Conservation (phyloP, 495 filamentous ascomycete species). For the Aspergillus asperescens region DNA sequence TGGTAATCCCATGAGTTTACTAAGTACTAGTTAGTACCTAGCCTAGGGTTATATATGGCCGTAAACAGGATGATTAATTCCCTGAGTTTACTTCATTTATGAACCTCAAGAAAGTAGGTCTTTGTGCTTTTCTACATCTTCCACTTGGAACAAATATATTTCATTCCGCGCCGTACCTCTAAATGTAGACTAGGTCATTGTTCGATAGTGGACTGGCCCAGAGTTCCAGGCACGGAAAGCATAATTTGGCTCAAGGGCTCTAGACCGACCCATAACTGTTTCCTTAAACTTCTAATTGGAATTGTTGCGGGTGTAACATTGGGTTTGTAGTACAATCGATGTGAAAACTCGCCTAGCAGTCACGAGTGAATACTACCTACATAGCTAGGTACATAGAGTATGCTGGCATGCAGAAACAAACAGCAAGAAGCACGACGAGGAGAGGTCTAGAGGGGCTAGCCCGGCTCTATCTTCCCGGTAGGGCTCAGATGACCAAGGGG, state of each 20-base stretch:
- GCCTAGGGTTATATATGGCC: too few species aligned
- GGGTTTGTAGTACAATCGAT: background rate
- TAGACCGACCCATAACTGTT: background rate
- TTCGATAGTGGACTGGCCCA: background rate
- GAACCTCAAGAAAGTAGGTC: too few species aligned
- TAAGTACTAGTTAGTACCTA: too few species aligned
- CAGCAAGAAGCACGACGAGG: background rate
- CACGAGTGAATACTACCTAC: background rate
- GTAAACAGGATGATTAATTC: too few species aligned
- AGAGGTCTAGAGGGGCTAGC: background rate
- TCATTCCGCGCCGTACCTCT: too few species aligned
- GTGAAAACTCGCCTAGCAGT: background rate
- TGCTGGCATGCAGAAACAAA: background rate
- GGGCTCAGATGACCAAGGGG: background rate
- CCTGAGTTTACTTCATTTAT: too few species aligned
- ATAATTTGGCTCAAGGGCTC: background rate
- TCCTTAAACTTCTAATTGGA: background rate
- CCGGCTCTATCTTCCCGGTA: background rate
- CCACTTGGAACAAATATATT: background rate
- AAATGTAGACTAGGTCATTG: background rate
- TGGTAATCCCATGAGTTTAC: too few species aligned
- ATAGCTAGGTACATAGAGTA: background rate
- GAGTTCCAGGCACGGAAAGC: background rate
- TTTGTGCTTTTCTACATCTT: too few species aligned
- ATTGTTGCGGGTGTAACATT: slow-evolving; percentile 2